phyloP scores from a whole-genome alignment of 2,329 filamentous ascomycete genomes.

The Tolypocladium tundrense region DNA sequence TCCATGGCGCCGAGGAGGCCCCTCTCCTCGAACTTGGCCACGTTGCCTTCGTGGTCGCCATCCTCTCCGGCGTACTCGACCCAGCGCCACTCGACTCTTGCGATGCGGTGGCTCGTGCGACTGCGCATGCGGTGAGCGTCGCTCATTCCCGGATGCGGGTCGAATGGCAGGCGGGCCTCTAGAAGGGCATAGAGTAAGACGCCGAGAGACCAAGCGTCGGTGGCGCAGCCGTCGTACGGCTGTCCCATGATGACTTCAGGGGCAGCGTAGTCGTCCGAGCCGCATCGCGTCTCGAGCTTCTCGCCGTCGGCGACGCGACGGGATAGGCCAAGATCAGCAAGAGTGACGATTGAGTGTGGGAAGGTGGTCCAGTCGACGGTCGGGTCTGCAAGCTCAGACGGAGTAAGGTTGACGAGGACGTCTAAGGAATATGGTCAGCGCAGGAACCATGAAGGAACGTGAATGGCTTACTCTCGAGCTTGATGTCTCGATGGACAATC shows the following conservation, averaged over 20 bases:
- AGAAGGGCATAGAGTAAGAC: slow-evolving; percentile 89
- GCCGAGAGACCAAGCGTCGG: slow-evolving; percentile 90
- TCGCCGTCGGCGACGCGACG: slow-evolving; percentile 77
- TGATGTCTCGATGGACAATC: slow-evolving; percentile 95
- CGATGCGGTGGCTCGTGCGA: slow-evolving; percentile 86
- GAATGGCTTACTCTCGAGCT: slow-evolving; percentile 69
- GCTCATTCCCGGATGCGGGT: slow-evolving; percentile 72
- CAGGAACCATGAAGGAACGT: neutral
- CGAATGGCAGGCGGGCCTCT: slow-evolving; percentile 88
- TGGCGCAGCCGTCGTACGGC: slow-evolving; percentile 83
- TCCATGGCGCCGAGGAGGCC: slow-evolving; percentile 66
- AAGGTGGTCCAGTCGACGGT: slow-evolving; percentile 62
- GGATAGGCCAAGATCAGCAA: slow-evolving; percentile 87
- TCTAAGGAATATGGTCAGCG: slow-evolving; percentile 41
- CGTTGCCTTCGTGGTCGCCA: slow-evolving; percentile 69
- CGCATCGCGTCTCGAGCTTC: slow-evolving; percentile 85
- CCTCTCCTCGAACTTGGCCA: slow-evolving; percentile 48
- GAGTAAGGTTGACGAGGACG: slow-evolving; percentile 78
- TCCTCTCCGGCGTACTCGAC: slow-evolving; percentile 73
- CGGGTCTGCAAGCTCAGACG: slow-evolving; percentile 52
- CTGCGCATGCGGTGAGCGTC: slow-evolving; percentile 68
- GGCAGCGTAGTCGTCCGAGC: slow-evolving; percentile 93
- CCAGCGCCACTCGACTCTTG: slow-evolving; percentile 93
- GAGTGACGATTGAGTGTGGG: slow-evolving; percentile 72
- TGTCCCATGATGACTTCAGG: slow-evolving; percentile 95